Evolutionary conservation across 148 eudicot genomes (phyloP), one percentile per base, ranked within the genome.

Genomic region (Pouteria glomerata): DNA sequence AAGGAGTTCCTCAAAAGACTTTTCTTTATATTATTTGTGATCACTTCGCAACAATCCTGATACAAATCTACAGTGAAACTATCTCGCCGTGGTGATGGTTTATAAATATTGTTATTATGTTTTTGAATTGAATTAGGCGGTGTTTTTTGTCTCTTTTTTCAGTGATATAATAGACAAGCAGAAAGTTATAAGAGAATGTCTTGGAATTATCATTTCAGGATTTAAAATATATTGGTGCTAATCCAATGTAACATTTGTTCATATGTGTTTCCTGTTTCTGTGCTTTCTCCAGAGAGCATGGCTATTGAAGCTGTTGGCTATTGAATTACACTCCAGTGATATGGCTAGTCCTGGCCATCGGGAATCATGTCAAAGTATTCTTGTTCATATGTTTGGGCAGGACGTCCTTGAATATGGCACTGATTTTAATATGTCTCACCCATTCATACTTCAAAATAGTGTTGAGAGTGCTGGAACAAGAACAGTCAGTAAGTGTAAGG

Each of bases 261-360:
- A 42, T 44, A 27, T 37, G 51, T n/a, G 3, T 39, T 51, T 58
- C 30, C 12, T 63, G 41, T 39, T 59, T 65, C 53, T 33, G 41
- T 63, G 3, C 55, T 50, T 76, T 78, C 66, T 76, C 50, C 84
- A 91, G 97, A 85, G 96, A 82, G 99, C 97, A 4, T 95, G 99
- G 99, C 64, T 95, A 76, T 86, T 92, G 87, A 95, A 95, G 83
- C 96, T 95, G 75, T 82, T 88, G 63, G 85, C 96, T 6, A 81
- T 95, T 45, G 97, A 87, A 76, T 75, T 95, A 79, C 97, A 92
- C 77, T 70, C 83, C 59, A 90, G 89, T 34, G 94, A 92, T 80
- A 68, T 85, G 80, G 63, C 84, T 45, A 82, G 75, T 68, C 75
- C 90, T 50, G 77, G 70, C 75, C 92, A 90, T 81, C 81, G 84